A percentile compares a stretch with the other conserved stretches of the same genome.
Conservation (phyloP, 1,284 basidiomycete species). For the Clitocybe nebularis region DNA sequence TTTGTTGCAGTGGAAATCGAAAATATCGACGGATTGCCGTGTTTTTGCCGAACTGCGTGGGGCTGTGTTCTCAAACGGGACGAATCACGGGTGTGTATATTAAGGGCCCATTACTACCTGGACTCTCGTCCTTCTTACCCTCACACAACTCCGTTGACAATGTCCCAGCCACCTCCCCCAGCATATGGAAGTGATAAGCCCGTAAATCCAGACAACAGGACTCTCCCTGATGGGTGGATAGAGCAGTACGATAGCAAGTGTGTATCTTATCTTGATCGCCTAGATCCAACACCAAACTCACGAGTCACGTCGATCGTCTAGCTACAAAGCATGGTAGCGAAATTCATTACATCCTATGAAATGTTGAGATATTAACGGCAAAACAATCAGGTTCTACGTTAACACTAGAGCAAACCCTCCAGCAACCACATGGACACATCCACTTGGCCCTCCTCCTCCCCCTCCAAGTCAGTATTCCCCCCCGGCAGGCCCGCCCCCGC, state of each 20-base stretch:
- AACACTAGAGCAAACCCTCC: slow-evolving; percentile 18
- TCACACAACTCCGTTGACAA: slow-evolving; percentile 29
- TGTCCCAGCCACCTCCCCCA: slow-evolving; percentile 45
- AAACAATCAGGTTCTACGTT: slow-evolving; percentile 34
- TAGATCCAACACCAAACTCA: slow-evolving; percentile 17
- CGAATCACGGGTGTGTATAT: background rate
- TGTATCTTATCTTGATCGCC: slow-evolving; percentile 27
- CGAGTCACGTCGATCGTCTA: no score
- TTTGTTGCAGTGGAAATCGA: no score
- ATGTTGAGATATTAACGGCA: slow-evolving; percentile 74
- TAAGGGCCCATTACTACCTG: background rate
- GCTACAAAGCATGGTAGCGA: slow-evolving; percentile 66
- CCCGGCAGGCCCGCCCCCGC: slow-evolving; percentile 15
- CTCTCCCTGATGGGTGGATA: slow-evolving; percentile 66
- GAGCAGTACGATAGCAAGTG: slow-evolving; percentile 67
- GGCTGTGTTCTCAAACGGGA: slow-evolving; percentile 26
- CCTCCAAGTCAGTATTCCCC: slow-evolving; percentile 12
- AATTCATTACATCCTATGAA: slow-evolving; percentile 20
- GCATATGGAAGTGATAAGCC: slow-evolving; percentile 25
- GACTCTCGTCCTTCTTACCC: slow-evolving; percentile 7
- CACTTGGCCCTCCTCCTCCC: slow-evolving; percentile 14
- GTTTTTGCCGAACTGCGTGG: slow-evolving; percentile 9
- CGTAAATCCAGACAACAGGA: slow-evolving; percentile 59
- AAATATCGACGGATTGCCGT: slow-evolving; percentile 1
- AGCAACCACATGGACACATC: slow-evolving; percentile 18